A percentile compares a stretch with the other conserved stretches of the same genome.
phyloP scores from a whole-genome alignment of 345 rosid species.

The Corchorus capsularis region DNA sequence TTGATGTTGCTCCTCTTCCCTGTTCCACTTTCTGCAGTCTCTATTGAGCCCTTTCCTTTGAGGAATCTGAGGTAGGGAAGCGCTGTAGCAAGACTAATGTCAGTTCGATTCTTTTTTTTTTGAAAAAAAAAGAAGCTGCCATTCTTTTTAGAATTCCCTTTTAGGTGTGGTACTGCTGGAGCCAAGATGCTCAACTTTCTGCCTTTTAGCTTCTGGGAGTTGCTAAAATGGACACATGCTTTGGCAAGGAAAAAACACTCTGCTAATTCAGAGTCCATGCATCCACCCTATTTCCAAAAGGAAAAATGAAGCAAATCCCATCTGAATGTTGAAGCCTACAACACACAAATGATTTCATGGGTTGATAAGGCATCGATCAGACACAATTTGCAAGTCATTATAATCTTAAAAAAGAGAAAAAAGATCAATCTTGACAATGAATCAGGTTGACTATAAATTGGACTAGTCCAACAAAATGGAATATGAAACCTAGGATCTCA shows the following conservation, averaged over 20 bases:
- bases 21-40: conserved; percentile 16
- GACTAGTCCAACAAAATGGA: too few relatives aligned
- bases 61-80: conserved; percentile 17
- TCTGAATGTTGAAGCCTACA: background rate
- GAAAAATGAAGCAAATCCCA: background rate
- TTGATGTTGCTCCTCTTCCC: conserved; percentile 20
- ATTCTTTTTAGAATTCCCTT: conserved; percentile 20
- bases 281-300: background rate
- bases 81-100: conserved; percentile 14
- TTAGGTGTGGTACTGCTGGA: conserved; percentile 11
- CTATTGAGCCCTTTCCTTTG: conserved; percentile 21
- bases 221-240: conserved; percentile 10
- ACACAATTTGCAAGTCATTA: background rate
- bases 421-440: background rate
- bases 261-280: background rate
- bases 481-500: too few relatives aligned
- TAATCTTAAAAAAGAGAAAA: background rate
- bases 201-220: conserved; percentile 12
- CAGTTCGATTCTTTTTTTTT: too few relatives aligned
- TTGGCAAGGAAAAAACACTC: background rate
- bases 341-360: background rate
- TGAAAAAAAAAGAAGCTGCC: too few relatives aligned
- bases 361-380: too few relatives aligned
- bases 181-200: conserved; percentile 16
- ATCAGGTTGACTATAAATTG: background rate